phyloP scores from a whole-genome alignment of 1,284 basidiomycete species.

The Tylopilus orsonianus region DNA sequence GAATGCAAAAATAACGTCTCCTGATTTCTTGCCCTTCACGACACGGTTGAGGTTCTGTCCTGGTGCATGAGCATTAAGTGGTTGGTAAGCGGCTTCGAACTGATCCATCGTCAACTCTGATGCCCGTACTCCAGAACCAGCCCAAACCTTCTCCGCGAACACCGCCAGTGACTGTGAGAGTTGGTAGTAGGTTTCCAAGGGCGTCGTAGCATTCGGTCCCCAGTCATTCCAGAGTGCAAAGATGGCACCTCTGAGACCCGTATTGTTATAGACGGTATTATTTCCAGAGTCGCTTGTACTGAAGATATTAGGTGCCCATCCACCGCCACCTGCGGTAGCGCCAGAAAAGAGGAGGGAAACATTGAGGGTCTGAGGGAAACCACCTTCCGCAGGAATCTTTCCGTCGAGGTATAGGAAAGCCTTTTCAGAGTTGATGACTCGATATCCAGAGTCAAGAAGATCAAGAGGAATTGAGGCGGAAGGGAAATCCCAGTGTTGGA shows the following conservation, averaged over 20 bases:
- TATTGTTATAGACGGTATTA: constrained; percentile 30
- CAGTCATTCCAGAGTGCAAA: constrained; percentile 43
- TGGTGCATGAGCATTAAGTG: constrained; percentile 34
- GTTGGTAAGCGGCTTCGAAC: constrained; percentile 33
- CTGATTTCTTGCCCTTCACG: constrained; percentile 19
- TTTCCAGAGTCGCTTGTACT: constrained; percentile 28
- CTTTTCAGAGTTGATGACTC: constrained; percentile 38
- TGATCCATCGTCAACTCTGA: constrained; percentile 32
- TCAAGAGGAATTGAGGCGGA: constrained; percentile 34
- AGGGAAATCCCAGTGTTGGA: constrained; percentile 42
- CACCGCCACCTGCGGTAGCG: constrained; percentile 27
- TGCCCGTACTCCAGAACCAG: constrained; percentile 33
- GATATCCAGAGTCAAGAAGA: constrained; percentile 36
- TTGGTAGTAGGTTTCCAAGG: constrained; percentile 39
- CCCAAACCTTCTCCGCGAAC: constrained; percentile 39
- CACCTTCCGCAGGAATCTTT: constrained; percentile 33
- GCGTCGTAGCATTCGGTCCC: constrained; percentile 41
- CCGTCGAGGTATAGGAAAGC: constrained; percentile 40
- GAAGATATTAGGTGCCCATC: constrained; percentile 41
- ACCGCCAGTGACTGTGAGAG: constrained; percentile 36
- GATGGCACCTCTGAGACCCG: constrained; percentile 35
- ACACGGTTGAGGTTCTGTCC: constrained; percentile 41
- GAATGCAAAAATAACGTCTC: constrained; percentile 29
- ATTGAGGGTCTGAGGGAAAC: constrained; percentile 35
- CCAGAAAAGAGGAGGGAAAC: constrained; percentile 34